Conservation (phyloP, 2,329 filamentous ascomycete species). For the Aureobasidium pullulans region DNA sequence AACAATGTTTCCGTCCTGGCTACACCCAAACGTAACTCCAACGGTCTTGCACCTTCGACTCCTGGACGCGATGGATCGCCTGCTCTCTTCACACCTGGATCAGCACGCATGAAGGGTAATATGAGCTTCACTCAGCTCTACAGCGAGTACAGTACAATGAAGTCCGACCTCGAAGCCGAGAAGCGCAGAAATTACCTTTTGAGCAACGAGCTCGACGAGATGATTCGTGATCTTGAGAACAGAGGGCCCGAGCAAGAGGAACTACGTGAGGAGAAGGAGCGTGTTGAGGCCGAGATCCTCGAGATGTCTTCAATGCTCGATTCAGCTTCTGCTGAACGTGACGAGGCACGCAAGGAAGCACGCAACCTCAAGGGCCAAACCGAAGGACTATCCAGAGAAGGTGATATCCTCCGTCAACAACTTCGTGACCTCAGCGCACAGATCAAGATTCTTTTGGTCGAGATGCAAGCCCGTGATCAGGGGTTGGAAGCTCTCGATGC, state of each 20-base stretch:
- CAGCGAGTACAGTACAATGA: constrained; percentile 54
- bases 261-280: constrained; percentile 69
- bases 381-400: constrained; percentile 55
- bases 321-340: constrained; percentile 71
- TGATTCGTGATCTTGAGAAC: constrained; percentile 76
- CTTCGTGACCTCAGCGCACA: constrained; percentile 84
- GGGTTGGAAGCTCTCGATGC: constrained; percentile 64
- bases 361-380: constrained; percentile 72
- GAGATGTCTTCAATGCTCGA: constrained; percentile 74
- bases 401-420: constrained; percentile 74
- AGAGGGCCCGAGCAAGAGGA: constrained; percentile 86
- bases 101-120: constrained; percentile 46
- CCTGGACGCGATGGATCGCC: constrained; percentile 15
- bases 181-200: constrained; percentile 68
- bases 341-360: constrained; percentile 67
- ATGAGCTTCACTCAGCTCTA: constrained; percentile 58
- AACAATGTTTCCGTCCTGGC: constrained; percentile 23
- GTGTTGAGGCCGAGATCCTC: constrained; percentile 70
- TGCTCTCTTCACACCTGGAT: constrained; percentile 41
- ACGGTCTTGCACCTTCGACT: constrained; percentile 31
- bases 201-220: constrained; percentile 70
- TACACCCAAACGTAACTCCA: constrained; percentile 47
- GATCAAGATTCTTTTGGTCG: constrained; percentile 82
- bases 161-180: constrained; percentile 66
- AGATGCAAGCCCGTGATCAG: constrained; percentile 73